Evolutionary conservation across 192 early-diverging fungal species (phyloP), one percentile per base, ranked within the genome.

Genomic region (Coemansia sp.): DNA sequence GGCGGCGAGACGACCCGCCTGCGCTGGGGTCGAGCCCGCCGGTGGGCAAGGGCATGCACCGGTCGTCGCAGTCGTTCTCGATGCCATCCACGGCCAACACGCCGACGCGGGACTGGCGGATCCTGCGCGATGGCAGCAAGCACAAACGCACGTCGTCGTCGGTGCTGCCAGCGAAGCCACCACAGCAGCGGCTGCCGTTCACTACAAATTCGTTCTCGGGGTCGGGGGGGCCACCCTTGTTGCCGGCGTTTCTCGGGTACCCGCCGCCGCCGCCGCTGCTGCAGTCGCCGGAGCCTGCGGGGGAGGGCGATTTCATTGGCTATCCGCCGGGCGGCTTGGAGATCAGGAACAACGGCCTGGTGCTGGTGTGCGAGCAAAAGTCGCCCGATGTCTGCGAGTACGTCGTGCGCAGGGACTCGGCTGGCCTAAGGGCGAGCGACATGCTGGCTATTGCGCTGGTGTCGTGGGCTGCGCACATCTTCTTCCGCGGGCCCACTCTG

Each of bases 111-210:
- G 71, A 79, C 74, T 70, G 73, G 79, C 67, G 79, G 16, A 31
- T 61, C 3, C 37, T 76, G 21, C 70, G 74, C 21, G 74, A 73
- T 9, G 39, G 39, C 9, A 62, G 39, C 62, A 67, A 60, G 14
- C 79, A 81, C 50, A 81, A 81, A 48, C 79, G 79, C 60, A 81
- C 79, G 5, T 73, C 79, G 9, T 77, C 75, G 19, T 66, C 75
- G 8, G 59, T 69, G 6, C 46, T 72, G 17, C 66, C 75, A 13
- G 62, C 65, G 27, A 70, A 64, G 21, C 69, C 62, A 29, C 68
- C 69, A 0, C 66, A 66, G 1, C 66, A 66, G 36, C 61, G 62
- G 45, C 54, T 74, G 27, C 60, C 71, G 48, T 71, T 68, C 44
- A 44, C 62, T 42, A 61, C 65, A 8, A 63, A 66, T 19, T 51